Evolutionary conservation across 2,329 filamentous ascomycete species (phyloP), one percentile per base, ranked within the genome.

Genomic region (Hypocreales sp.): DNA sequence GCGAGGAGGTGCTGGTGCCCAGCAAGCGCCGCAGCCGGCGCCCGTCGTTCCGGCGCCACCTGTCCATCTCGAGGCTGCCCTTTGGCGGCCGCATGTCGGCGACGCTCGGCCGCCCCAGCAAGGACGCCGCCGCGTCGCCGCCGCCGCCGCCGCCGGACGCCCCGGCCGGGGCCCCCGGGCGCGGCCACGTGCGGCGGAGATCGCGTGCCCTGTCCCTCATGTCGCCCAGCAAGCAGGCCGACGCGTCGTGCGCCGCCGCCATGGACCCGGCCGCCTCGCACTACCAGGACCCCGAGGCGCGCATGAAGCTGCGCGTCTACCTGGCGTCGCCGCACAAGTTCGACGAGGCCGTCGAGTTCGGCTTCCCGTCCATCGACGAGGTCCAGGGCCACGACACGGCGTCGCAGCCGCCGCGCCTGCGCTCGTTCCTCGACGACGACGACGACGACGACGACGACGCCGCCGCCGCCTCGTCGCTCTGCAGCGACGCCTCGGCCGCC

Each of bases 341-440:
- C 40, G 87, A 95, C 46, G 87, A 95, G 52, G 84, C 82, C 2
- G 70, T 95, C 28, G 81, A 92, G 47, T 94, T 92, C 51, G 87
- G 87, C 1, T 95, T 94, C 41, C 83, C 84, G 1, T 72, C 76
- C 0, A 60, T 60, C 20, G 64, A 72, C 19, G 51, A 53, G n/a
- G 40, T 40, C 2, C 40, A 37, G 36, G 29, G 31, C 15, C 20
- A 39, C 32, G 15, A 41, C 19, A 40, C 46, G 10, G 40, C 40
- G 11, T 42, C 45, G 13, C 40, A 41, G 15, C 33, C 40, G 10
- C 42, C 53, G 5, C 64, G 62, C 33, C 54, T 70, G 33, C 61
- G 64, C 27, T 69, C 65, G 0, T 72, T 73, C 35, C 48, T 73
- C 12, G 55, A 61, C 18, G 67, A 78, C 35, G n/a, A n/a, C n/a